A percentile compares a stretch with the other conserved stretches of the same genome.
Evolutionary conservation across 345 rosid species (phyloP).

Genomic region (Dimocarpus longan): DNA sequence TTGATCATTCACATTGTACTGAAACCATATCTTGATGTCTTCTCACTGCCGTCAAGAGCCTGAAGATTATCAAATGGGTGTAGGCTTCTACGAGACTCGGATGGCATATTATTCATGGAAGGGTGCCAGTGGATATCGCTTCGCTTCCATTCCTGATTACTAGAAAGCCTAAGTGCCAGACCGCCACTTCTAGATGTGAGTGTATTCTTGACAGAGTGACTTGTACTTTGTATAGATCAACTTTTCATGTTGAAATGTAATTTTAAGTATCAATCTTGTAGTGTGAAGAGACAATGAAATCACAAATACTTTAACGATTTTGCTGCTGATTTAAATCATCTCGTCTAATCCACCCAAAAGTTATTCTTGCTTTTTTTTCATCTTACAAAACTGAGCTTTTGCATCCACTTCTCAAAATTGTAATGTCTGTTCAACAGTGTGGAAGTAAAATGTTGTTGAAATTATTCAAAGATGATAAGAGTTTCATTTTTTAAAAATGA

Average conservation of each 20-base stretch:
- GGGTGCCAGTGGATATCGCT: slow-evolving; percentile 80
- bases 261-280: not conserved
- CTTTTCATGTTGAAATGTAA: not conserved
- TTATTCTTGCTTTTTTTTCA: not conserved
- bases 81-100: slow-evolving; percentile 89
- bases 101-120: slow-evolving; percentile 93
- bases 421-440: too few species aligned
- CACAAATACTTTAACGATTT: too few species aligned
- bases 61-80: slow-evolving; percentile 17
- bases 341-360: not conserved
- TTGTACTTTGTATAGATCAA: not conserved
- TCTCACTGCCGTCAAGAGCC: not conserved
- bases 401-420: too few species aligned
- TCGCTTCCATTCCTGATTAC: slow-evolving; percentile 78
- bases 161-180: slow-evolving; percentile 28
- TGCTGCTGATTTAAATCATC: not conserved
- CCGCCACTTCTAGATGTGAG: not conserved
- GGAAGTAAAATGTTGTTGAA: too few species aligned
- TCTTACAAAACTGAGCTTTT: not conserved
- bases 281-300: not conserved
- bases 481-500: too few species aligned
- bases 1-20: not conserved
- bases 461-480: too few species aligned
- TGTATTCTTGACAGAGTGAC: not conserved
- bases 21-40: not conserved